phyloP scores from a whole-genome alignment of 305 asterid genomes.

The Petunia hybrid region DNA sequence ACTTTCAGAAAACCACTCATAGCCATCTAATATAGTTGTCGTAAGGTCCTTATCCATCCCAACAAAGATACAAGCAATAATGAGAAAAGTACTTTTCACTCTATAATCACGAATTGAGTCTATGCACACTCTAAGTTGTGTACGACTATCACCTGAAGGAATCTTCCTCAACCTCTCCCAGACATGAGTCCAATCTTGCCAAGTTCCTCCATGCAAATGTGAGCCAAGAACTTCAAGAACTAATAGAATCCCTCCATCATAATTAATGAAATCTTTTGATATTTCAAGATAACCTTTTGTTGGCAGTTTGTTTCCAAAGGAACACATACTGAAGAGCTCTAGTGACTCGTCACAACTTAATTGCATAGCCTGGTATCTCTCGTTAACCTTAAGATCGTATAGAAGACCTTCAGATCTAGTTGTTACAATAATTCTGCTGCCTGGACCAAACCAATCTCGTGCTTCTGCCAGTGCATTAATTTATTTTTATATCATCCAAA shows the following conservation, averaged over 20 bases:
- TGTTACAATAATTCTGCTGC: constrained; percentile 18
- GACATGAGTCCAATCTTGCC: neutral
- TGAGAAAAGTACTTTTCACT: neutral
- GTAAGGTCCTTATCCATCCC: neutral
- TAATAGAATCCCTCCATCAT: constrained; percentile 15
- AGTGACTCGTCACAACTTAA: no score
- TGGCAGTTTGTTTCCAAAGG: neutral
- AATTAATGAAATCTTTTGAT: neutral
- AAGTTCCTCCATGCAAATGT: neutral
- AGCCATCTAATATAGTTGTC: no score
- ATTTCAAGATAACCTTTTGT: neutral
- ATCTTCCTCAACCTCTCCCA: neutral
- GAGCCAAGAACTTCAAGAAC: constrained; percentile 12
- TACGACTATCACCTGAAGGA: neutral
- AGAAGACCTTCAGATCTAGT: neutral
- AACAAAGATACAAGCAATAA: neutral
- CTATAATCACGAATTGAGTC: neutral
- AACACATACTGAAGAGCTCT: no score
- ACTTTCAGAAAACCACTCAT: no score
- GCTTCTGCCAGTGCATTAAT: neutral
- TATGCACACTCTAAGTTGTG: neutral
- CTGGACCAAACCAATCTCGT: constrained; percentile 22
- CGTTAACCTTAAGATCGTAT: neutral
- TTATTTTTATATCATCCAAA: neutral
- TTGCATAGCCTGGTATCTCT: neutral